Evolutionary conservation across 257 asterid species (phyloP), one percentile per base, ranked within the genome.

Genomic region (Jaltomata sinuosa): DNA sequence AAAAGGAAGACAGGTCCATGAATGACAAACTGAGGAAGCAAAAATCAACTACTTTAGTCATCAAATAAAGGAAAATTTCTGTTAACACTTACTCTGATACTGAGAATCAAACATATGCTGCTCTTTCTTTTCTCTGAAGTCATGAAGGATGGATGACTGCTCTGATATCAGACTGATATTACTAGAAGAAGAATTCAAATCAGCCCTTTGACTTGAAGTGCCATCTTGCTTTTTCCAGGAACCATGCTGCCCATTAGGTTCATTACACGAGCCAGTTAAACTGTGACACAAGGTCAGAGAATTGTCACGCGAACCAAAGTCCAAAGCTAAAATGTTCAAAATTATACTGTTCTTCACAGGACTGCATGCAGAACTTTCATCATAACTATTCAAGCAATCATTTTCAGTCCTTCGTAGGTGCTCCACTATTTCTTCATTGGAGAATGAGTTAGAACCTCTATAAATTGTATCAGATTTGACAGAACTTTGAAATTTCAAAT

Each of bases 381-480:
- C 93, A 77, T 88, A 93, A 92, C 90, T 91, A 77, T 85, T 86
- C 85, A 84, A 84, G 80, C 87, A 87, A 65, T 86, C 94, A 86
- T 88, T 94, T 85, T 87, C 93, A 84, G 94, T 90, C 89, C 99
- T 93, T 64, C 98, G 93, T 76, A 96, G 87, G 90, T 94, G 98
- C 89, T 96, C 97, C 59, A 94, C 97, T 89, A 96, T 93, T 89
- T 96, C 99, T 90, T 96, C 98, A 89, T 93, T 93, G 85, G 98
- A 94, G 91, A 94, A 94, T 62, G 97, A 93, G 87, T 89, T 91
- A 85, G 98, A 93, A 91, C 91, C 87, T 86, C 94, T 92, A 86
- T 94, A 92, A 45, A 94, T 89, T 85, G 93, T 92, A 90, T 93
- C 98, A 55, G 98, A 90, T 87, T 94, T 96, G 81, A 95, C 93